Evolutionary conservation across 495 filamentous ascomycete genomes (phyloP), one percentile per base, ranked within the genome.

Genomic region (Xylaria acuta): DNA sequence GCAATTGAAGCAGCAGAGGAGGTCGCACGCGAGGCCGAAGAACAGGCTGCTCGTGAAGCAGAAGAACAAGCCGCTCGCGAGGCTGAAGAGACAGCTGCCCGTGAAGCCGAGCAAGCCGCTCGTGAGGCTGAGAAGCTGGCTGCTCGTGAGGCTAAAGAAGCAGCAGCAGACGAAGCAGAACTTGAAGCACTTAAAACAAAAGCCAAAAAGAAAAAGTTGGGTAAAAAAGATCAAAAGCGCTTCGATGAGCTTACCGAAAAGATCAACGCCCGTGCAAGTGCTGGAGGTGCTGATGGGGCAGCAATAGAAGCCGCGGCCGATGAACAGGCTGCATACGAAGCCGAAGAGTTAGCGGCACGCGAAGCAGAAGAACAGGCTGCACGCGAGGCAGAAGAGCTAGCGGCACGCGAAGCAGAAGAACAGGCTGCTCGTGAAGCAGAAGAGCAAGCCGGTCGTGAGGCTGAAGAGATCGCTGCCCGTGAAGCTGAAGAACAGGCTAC

Each of bases 241-340:
- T 69, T 81, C 12, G 75, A 84, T 43, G 76, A 84, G 67, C 80
- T 83, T 34, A 80, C 75, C 41, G 76, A 78, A 64, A 81, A 75
- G 72, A 77, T 78, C 47, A 73, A 81, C 9, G 80, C 78, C 25
- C 76, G 76, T n/a, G 53, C n/a, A 36, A 30, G 14, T 40, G 18
- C 65, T 38, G 41, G 2, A 53, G 40, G 32, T 40, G n/a, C 38
- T n/a, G 73, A 64, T 47, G 34, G 71, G 40, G 51, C 74, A n/a
- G 45, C 54, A 47, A 64, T 68, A 36, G 27, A 38, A 62, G 32
- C 27, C 30, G 67, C 75, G 45, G 62, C 60, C 38, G 63, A 72
- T 67, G 60, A 73, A 71, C 59, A 72, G 56, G 75, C 72, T 43
- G 64, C 71, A 34, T 75, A 72, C 49, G 73, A 78, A 64, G 78